Base-by-base conservation (phyloP, 495 filamentous ascomycete species). In the Pyrenula massariospora region DNA sequence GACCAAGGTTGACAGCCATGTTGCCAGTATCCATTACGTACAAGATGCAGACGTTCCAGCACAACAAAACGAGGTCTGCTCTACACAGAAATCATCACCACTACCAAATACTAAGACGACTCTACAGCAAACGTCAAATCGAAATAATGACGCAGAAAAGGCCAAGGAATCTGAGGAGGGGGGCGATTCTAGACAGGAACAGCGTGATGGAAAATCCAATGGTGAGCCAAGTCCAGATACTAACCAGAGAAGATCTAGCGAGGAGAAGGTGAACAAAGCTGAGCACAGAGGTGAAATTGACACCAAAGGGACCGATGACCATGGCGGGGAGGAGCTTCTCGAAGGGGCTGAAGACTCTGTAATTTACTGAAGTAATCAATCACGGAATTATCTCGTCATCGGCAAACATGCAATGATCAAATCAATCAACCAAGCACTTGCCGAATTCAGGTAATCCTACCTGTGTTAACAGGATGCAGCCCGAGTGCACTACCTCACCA, bases 341-440 rank as follows among this genome's bases (percentile, higher is more conserved):
- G 86, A 90, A 65, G 84, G 84, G 62, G 83, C 87, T 52, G 88
- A 93, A 73, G 88, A 92, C 62, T 88, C 82, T 56, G 88, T 93
- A 55, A 89, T 93, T 58, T 92, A 93, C 71, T 93, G 79, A 80
- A 60, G 25, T 25, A 50, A 15, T 36, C 49, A 12, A 12, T 57
- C 24, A 1, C 3, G 12, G n/a, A 0, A 12, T 1, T 5, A 22
- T 54, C n/a, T n/a, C n/a, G n/a, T n/a, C n/a, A n/a, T n/a, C n/a
- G n/a, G n/a, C n/a, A n/a, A n/a, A n/a, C n/a, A n/a, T n/a, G n/a
- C n/a, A n/a, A n/a, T n/a, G n/a, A n/a, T n/a, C n/a, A n/a, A n/a
- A n/a, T n/a, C n/a, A n/a, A n/a, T n/a, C n/a, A n/a, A n/a, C n/a
- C n/a, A n/a, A n/a, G n/a, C n/a, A n/a, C n/a, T n/a, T n/a, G n/a